Percentiles rank a stretch among this genome's conserved stretches.
Evolutionary conservation across 257 asterid genomes (phyloP).

Genomic region (Verbascum thapsus): DNA sequence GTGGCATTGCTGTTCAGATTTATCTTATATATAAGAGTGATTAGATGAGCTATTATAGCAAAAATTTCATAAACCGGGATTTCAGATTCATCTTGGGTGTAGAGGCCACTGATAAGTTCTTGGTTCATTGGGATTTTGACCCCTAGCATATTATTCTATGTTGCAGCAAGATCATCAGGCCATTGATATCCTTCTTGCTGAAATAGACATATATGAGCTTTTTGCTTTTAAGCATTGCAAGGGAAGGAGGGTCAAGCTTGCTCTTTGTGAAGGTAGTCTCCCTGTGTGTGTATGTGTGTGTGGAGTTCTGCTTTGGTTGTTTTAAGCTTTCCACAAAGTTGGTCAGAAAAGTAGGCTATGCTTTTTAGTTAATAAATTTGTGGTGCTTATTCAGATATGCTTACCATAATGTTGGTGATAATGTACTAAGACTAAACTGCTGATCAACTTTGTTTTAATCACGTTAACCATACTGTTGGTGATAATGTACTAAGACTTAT

Average conservation of each 20-base stretch:
- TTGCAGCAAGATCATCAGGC: constrained; percentile 90
- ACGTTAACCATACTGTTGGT: constrained; percentile 13
- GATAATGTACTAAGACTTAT: constrained; percentile 18
- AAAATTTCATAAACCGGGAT: constrained; percentile 15
- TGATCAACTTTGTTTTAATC: constrained; percentile 6
- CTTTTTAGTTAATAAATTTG: constrained; percentile 17
- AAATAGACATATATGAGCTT: constrained; percentile 96
- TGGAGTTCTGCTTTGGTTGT: constrained; percentile 11
- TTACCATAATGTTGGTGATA: constrained; percentile 15
- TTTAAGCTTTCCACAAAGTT: constrained; percentile 9
- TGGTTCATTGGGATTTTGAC: constrained; percentile 27
- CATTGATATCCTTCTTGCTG: constrained; percentile 92
- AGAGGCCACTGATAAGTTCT: constrained; percentile 15
- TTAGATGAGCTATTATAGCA: constrained; percentile 16
- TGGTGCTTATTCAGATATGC: constrained; percentile 14
- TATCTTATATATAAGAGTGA: constrained; percentile 5
- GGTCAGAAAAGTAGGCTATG: neutral
- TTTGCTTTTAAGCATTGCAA: constrained; percentile 95
- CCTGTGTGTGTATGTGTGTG: neutral
- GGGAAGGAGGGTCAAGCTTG: constrained; percentile 95
- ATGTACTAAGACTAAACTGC: neutral
- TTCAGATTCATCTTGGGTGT: constrained; percentile 22
- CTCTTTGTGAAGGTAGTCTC: constrained; percentile 87
- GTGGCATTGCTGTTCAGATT: constrained; percentile 14
- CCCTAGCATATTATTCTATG: constrained; percentile 28